Evolutionary conservation across 345 rosid species (phyloP), one percentile per base, ranked within the genome.

Genomic region (Ceriops zippeliana): DNA sequence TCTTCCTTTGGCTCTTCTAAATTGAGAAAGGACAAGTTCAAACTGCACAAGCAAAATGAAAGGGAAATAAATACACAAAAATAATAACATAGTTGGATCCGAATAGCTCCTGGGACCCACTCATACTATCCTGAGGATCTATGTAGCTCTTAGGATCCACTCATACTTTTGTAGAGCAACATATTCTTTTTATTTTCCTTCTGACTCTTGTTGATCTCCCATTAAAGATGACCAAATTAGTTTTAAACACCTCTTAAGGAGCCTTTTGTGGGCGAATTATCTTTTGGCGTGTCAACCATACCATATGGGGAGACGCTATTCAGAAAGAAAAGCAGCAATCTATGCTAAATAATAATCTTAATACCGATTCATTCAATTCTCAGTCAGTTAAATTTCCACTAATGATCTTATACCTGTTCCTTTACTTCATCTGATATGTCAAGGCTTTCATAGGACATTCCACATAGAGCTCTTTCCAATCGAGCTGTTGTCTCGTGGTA

Each of bases 391-490:
- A 27, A 32, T 61, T 13, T 13, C 58, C 2, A 0, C 58, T 4
- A 17, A 22, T 28, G 58, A 59, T 58, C 37, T 28, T 67, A 15
- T 76, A 95, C 99, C 96, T 90, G 99, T 70, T 95, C 99, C 72
- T 89, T 95, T 67, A 95, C 97, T 90, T 95, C 99, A 79, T 91
- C 97, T 5, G 97, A 90, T 70, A 95, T 91, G 69, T 90, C 97
- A 19, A 95, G 91, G 64, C 79, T 82, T 66, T 91, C 89, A 63
- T 47, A 83, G 26, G 96, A 75, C 75, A 91, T 84, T 79, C 77
- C 78, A 75, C 87, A 82, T 69, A 95, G 78, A 63, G 93, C 86
- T 78, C 85, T 88, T 76, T 95, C 96, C 79, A 91, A 53, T 71
- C 67, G 82, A 19, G 79, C 79, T 13, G 96, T 89, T 73, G 90